These are phyloP conservation scores for Mycena latifolia DNA, from an alignment of 768 basidiomycete genomes.

Conservation along the genomic window DNA sequence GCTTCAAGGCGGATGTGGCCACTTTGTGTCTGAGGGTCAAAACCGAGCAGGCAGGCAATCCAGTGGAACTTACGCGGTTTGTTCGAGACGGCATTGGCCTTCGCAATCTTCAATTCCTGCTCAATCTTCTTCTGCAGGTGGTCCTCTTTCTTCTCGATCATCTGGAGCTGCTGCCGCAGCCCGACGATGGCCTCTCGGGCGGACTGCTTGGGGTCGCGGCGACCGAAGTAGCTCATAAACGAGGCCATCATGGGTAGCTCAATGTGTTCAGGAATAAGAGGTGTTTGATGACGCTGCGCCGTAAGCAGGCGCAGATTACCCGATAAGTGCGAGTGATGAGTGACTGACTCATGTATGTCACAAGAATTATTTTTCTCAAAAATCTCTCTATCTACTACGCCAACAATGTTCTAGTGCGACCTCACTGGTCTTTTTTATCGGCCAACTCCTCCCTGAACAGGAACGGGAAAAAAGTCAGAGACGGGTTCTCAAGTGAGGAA, in stretches of 20 bases:
- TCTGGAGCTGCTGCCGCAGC: slow-evolving; percentile 92
- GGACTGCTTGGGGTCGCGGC: slow-evolving; percentile 84
- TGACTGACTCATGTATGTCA: neutral
- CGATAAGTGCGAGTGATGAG: slow-evolving; percentile 17
- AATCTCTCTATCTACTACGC: slow-evolving; percentile 21
- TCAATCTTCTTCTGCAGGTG: slow-evolving; percentile 96
- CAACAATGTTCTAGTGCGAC: neutral
- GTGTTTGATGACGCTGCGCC: slow-evolving; percentile 29
- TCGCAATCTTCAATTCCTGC: slow-evolving; percentile 93
- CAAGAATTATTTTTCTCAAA: neutral
- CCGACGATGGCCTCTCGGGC: slow-evolving; percentile 94
- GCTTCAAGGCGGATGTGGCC: slow-evolving; percentile 89
- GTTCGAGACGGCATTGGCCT: slow-evolving; percentile 92
- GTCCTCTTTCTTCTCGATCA: slow-evolving; percentile 99
- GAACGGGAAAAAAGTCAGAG: neutral
- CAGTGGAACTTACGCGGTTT: slow-evolving; percentile 79
- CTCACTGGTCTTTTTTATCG: slow-evolving; percentile 43
- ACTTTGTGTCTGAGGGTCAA: slow-evolving; percentile 48
- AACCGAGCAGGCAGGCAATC: slow-evolving; percentile 2
- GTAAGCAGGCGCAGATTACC: slow-evolving; percentile 22
- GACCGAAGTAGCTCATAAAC: slow-evolving; percentile 91
- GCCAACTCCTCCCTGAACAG: slow-evolving; percentile 39
- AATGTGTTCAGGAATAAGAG: slow-evolving; percentile 29
- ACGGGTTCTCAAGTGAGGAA: neutral
- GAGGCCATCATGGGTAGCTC: slow-evolving; percentile 71